Percentiles rank a stretch among this genome's conserved stretches.
These are phyloP conservation scores for Ophiocordyceps camponoti-leonardi DNA, from an alignment of 2,329 filamentous ascomycete genomes.

Conservation along the genomic window DNA sequence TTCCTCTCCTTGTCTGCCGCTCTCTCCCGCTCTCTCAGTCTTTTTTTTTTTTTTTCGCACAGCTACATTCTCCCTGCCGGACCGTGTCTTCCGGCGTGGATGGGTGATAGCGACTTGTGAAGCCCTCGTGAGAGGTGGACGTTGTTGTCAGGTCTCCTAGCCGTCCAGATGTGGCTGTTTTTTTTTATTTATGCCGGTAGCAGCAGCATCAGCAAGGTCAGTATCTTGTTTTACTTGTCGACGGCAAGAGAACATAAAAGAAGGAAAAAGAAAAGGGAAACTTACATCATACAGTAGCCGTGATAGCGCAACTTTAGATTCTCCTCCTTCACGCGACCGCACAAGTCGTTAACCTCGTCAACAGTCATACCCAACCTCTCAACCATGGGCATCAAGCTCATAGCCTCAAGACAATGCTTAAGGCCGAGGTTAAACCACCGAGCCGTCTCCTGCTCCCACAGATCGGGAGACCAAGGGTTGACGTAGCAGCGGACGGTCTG, in stretches of 20 bases:
- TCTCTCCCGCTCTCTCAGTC: neutral
- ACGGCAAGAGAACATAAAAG: neutral
- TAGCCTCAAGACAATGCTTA: conserved; percentile 52
- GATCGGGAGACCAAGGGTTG: conserved; percentile 54
- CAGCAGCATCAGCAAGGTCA: neutral
- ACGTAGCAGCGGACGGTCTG: conserved; percentile 51
- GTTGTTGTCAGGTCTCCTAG: conserved; percentile 5
- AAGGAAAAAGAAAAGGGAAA: conserved; percentile 7
- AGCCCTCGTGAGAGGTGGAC: neutral
- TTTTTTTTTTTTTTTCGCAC: too few relatives aligned
- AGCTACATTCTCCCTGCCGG: neutral
- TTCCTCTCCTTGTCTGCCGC: too few relatives aligned
- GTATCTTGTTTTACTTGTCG: too few relatives aligned
- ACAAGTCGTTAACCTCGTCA: conserved; percentile 45
- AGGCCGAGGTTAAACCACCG: conserved; percentile 74
- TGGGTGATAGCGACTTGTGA: neutral
- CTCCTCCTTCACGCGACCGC: conserved; percentile 46
- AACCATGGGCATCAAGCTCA: conserved; percentile 58
- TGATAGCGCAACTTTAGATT: conserved; percentile 51
- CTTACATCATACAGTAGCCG: conserved; percentile 64
- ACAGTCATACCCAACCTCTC: conserved; percentile 25
- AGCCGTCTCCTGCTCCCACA: conserved; percentile 49
- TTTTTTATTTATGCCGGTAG: neutral
- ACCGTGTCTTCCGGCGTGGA: neutral
- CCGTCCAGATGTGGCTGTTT: conserved; percentile 8